Percentiles rank a stretch among this genome's conserved stretches.
phyloP scores from a whole-genome alignment of 768 basidiomycete genomes.

The Hygrophorus pudorinus region DNA sequence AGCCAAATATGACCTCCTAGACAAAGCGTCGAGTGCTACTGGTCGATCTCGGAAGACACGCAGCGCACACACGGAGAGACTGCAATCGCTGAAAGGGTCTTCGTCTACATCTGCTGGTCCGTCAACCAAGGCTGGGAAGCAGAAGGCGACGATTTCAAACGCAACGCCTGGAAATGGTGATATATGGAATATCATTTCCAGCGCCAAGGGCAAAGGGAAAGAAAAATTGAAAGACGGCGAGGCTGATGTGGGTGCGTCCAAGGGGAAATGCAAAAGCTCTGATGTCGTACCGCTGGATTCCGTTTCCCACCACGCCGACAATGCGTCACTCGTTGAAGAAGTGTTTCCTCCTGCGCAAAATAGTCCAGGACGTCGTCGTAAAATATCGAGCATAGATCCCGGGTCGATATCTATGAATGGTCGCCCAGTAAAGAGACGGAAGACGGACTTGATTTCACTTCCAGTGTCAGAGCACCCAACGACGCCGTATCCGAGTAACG shows the following conservation, averaged over 20 bases:
- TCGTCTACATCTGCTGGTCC: neutral
- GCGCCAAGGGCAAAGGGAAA: slow-evolving; percentile 16
- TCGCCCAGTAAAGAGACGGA: slow-evolving; percentile 17
- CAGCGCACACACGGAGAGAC: slow-evolving; percentile 44
- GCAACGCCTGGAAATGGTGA: slow-evolving; percentile 13
- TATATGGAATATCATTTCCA: slow-evolving; percentile 21
- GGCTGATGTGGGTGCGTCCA: neutral
- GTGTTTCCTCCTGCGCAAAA: no score
- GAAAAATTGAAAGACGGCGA: slow-evolving; percentile 14
- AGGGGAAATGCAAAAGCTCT: neutral
- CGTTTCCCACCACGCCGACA: no score
- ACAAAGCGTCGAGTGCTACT: slow-evolving; percentile 26
- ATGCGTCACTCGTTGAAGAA: no score
- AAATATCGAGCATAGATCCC: neutral
- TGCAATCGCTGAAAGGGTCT: slow-evolving; percentile 9
- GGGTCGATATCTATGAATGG: neutral
- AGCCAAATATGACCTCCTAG: slow-evolving; percentile 49
- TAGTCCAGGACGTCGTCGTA: neutral
- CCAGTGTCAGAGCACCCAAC: neutral
- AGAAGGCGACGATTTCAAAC: neutral
- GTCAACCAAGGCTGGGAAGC: neutral
- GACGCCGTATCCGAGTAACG: neutral
- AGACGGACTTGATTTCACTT: slow-evolving; percentile 7
- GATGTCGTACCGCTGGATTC: neutral
- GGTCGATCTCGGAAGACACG: slow-evolving; percentile 52